phyloP scores from a whole-genome alignment of 2,329 filamentous ascomycete genomes.

The Rhytidhysteron rufulum region DNA sequence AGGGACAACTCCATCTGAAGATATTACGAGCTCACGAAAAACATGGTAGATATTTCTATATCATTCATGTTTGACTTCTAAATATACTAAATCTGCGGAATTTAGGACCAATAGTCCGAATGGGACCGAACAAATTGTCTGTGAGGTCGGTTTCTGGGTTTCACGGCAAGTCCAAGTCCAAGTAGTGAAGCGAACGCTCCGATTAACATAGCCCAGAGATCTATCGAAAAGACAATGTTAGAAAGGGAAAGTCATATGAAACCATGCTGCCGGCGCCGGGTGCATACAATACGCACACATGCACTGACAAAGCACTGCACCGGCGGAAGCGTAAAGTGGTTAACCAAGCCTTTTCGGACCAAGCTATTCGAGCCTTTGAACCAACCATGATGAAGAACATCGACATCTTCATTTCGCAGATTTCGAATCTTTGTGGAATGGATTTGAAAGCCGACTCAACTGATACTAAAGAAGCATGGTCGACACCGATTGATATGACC shows the following conservation, averaged over 20 bases:
- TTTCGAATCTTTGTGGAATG: no score
- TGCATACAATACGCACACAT: constrained; percentile 1
- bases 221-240: constrained; percentile 5
- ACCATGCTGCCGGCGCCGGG: constrained; percentile 1
- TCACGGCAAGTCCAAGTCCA: no score
- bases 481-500: background rate
- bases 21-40: constrained; percentile 65
- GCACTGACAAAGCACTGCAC: constrained; percentile 3
- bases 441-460: background rate
- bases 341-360: constrained; percentile 3
- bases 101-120: no score
- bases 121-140: no score
- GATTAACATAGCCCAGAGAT: background rate
- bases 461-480: background rate
- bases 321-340: constrained; percentile 1
- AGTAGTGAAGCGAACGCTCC: no score
- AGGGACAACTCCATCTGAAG: constrained; percentile 67
- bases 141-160: no score
- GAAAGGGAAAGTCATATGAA: constrained; percentile 4
- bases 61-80: no score
- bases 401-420: no score
- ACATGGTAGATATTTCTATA: no score
- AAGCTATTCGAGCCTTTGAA: constrained; percentile 1
- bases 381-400: no score
- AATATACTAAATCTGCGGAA: no score